These are phyloP conservation scores for Kickxella alabastrina DNA, from an alignment of 192 early-diverging fungal species.

Conservation along the genomic window DNA sequence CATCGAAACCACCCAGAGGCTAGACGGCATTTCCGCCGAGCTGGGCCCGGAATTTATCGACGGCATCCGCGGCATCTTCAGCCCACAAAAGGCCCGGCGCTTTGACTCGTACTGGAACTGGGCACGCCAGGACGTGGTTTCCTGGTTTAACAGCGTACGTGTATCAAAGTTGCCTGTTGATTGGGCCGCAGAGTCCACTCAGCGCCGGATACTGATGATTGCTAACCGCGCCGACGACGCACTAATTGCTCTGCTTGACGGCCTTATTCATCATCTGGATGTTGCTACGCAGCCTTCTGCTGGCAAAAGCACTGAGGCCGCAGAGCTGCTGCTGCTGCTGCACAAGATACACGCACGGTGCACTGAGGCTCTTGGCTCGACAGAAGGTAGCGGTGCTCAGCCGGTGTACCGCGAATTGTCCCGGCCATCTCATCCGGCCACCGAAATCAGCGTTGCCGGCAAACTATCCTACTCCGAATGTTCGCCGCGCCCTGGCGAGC, in stretches of 20 bases:
- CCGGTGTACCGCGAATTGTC: conserved; percentile 86
- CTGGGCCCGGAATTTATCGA: conserved; percentile 81
- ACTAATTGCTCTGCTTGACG: conserved; percentile 55
- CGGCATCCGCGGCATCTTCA: conserved; percentile 81
- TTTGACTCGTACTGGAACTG: conserved; percentile 99
- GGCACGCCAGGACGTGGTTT: conserved; percentile 54
- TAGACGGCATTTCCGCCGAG: conserved; percentile 77
- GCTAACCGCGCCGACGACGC: conserved; percentile 64
- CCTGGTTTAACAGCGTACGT: conserved; percentile 70
- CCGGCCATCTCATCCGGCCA: conserved; percentile 72
- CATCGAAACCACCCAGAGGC: too few species aligned
- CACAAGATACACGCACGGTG: conserved; percentile 72
- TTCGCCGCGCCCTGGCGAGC: conserved; percentile 62
- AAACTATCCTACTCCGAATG: conserved; percentile 69
- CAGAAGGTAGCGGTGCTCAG: too few species aligned
- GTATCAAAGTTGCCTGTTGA: conserved; percentile 72
- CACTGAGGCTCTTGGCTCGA: conserved; percentile 60
- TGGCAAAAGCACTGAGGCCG: not conserved
- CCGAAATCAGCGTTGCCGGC: conserved; percentile 66
- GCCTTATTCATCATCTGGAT: conserved; percentile 72
- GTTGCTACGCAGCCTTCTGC: conserved; percentile 22
- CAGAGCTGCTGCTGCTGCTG: not conserved
- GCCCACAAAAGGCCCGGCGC: conserved; percentile 71
- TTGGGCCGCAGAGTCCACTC: conserved; percentile 49
- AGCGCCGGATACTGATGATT: conserved; percentile 40